phyloP scores from a whole-genome alignment of 768 basidiomycete genomes.

The Galerina marginata region DNA sequence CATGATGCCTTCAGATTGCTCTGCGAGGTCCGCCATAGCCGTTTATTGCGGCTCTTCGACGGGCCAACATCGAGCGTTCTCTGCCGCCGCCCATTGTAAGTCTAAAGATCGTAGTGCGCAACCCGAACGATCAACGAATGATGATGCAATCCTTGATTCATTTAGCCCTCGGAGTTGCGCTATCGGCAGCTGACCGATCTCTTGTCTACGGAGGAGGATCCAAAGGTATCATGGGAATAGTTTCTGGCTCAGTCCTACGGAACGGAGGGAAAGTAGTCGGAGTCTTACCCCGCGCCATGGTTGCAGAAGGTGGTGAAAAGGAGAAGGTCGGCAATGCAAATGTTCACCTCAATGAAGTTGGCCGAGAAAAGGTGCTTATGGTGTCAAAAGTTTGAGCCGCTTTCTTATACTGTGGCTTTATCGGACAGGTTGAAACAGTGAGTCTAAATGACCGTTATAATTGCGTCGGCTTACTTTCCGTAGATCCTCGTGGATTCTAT shows the following conservation, averaged over 20 bases:
- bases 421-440: constrained; percentile 36
- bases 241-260: constrained; percentile 68
- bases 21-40: constrained; percentile 51
- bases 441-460: constrained; percentile 5
- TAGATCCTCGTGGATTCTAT: constrained; percentile 80
- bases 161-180: constrained; percentile 74
- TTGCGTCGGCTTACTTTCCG: background rate
- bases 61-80: constrained; percentile 66
- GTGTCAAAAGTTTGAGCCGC: background rate
- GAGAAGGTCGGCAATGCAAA: constrained; percentile 43
- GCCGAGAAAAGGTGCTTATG: constrained; percentile 31
- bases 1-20: background rate
- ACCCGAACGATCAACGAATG: background rate
- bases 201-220: constrained; percentile 90
- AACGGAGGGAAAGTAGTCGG: constrained; percentile 78
- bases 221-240: constrained; percentile 85
- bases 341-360: constrained; percentile 26
- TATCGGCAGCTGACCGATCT: constrained; percentile 62
- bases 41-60: constrained; percentile 86
- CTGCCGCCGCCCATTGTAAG: constrained; percentile 74
- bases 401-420: background rate
- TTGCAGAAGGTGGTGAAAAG: constrained; percentile 64
- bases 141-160: background rate
- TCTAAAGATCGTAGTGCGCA: constrained; percentile 10
- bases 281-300: constrained; percentile 79